Evolutionary conservation across 2,329 filamentous ascomycete species (phyloP), one percentile per base, ranked within the genome.

Genomic region (Knufia petricola): DNA sequence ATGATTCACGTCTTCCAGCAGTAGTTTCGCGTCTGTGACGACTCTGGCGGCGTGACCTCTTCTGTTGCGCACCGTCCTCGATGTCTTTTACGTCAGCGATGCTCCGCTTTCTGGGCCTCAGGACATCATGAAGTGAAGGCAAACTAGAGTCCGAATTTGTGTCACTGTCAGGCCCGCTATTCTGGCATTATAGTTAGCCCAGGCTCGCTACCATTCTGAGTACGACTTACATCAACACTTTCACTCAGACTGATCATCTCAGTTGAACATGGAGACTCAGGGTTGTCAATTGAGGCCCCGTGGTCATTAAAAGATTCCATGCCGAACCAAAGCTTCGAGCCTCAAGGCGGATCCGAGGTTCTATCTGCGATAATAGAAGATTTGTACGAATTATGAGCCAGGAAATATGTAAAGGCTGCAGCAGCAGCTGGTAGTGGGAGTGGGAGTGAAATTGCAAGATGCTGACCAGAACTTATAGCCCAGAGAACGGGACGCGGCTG

Each of bases 11-110:
- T 19, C n/a, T n/a, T n/a, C n/a, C n/a, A n/a, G n/a, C n/a, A n/a
- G n/a, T n/a, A n/a, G n/a, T n/a, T n/a, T n/a, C n/a, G n/a, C n/a
- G n/a, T n/a, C n/a, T n/a, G n/a, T n/a, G n/a, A n/a, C n/a, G n/a
- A n/a, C n/a, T n/a, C 34, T 38, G 59, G 81, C 81, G 1, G 76
- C 79, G 52, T 79, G 76, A 17, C 34, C 34, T 6, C 34, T 38
- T 8, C 34, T 38, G 34, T 38, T 38, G 12, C 15, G 34, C 17
- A 38, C 34, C 15, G 34, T 38, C 34, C 7, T 38, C 34, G 15
- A 38, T 17, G 7, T 8, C 15, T 38, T 38, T 38, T 8, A 8
- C 7, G 34, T 38, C 15, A 8, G 15, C 17, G 8, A 8, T 38
- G 34, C 34, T 38, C 34, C 34, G 34, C 34, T 38, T 8, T 38